A percentile compares a stretch with the other conserved stretches of the same genome.
phyloP scores from a whole-genome alignment of 495 filamentous ascomycete genomes.

The Neurospora sp. region DNA sequence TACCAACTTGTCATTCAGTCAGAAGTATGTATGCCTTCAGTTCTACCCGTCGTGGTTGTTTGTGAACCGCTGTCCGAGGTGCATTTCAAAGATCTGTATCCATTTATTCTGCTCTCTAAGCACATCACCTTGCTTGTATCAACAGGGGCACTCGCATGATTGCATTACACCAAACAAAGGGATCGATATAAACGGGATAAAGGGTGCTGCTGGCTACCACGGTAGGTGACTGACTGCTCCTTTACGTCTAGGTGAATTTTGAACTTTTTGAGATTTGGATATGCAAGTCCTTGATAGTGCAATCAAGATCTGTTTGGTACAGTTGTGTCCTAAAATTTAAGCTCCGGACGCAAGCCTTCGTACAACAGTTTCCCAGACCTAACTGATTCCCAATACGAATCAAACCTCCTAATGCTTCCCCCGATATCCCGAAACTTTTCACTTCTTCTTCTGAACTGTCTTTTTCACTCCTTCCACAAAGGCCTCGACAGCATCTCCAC shows the following conservation, averaged over 20 bases:
- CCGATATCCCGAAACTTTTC: not conserved
- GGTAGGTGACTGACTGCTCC: not conserved
- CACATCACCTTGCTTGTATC: too few species aligned
- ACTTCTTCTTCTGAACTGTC: constrained; percentile 51
- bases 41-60: too few species aligned
- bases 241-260: not conserved
- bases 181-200: too few species aligned
- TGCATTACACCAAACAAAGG: too few species aligned
- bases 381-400: not conserved
- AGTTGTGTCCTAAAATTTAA: not conserved
- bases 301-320: not conserved
- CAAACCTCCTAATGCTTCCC: not conserved
- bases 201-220: not conserved
- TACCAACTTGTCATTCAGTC: too few species aligned
- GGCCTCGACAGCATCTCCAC: constrained; percentile 78
- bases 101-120: too few species aligned
- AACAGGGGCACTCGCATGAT: too few species aligned
- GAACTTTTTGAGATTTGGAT: not conserved
- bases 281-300: not conserved
- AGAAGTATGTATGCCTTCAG: too few species aligned
- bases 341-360: not conserved
- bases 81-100: too few species aligned
- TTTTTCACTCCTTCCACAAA: constrained; percentile 83
- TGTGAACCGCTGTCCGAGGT: too few species aligned
- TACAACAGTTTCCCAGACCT: not conserved